These are phyloP conservation scores for Metarhizium anisopliae DNA, from an alignment of 2,329 filamentous ascomycete genomes.

Conservation along the genomic window DNA sequence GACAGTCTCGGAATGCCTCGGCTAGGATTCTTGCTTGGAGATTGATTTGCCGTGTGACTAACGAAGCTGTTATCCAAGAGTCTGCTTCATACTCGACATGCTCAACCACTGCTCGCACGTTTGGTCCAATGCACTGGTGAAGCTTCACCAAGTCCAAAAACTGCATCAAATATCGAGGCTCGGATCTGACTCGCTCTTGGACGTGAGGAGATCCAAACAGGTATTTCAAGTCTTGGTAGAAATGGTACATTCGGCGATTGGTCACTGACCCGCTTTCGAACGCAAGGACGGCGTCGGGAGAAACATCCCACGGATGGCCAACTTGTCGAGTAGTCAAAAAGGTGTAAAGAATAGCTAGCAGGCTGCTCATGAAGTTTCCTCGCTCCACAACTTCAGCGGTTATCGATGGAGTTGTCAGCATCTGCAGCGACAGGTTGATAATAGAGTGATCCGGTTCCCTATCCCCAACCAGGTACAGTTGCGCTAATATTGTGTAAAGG, in stretches of 20 bases:
- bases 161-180: constrained; percentile 83
- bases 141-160: constrained; percentile 94
- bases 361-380: constrained; percentile 89
- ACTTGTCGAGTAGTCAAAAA: constrained; percentile 95
- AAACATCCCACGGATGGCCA: constrained; percentile 83
- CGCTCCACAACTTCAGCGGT: constrained; percentile 91
- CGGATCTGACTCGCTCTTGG: constrained; percentile 71
- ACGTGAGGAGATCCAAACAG: constrained; percentile 84
- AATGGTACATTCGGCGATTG: constrained; percentile 93
- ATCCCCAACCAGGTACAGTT: constrained; percentile 92
- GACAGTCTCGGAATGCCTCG: constrained; percentile 69
- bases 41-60: constrained; percentile 93
- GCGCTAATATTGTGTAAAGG: constrained; percentile 85
- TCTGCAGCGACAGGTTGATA: constrained; percentile 92
- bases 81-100: constrained; percentile 98
- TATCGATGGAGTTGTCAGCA: constrained; percentile 93
- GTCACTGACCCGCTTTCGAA: constrained; percentile 94
- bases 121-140: constrained; percentile 94
- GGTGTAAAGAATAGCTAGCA: constrained; percentile 94
- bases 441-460: constrained; percentile 96
- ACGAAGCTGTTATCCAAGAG: constrained; percentile 91
- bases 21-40: constrained; percentile 81
- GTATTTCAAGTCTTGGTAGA: constrained; percentile 90
- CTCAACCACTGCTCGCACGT: constrained; percentile 80
- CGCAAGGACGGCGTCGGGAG: constrained; percentile 75